Evolutionary conservation across 1,284 basidiomycete species (phyloP).

Genomic region (Ceratobasidium sp.): DNA sequence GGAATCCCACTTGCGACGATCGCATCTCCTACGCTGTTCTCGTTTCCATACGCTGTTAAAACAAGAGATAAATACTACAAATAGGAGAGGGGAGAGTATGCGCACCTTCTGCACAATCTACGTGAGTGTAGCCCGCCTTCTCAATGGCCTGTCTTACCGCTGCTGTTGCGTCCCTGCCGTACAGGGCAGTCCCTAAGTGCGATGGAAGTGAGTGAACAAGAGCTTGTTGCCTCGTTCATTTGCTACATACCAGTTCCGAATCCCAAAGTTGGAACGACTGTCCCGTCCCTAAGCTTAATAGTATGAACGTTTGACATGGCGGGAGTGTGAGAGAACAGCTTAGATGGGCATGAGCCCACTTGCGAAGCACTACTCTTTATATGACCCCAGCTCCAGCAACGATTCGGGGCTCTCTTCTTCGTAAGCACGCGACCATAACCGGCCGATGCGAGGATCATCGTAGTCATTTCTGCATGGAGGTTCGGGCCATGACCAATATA

Average conservation of each 20-base stretch:
- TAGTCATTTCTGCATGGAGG: neutral
- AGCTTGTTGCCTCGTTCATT: neutral
- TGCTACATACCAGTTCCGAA: slow-evolving; percentile 21
- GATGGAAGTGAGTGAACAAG: neutral
- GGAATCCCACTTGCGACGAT: slow-evolving; percentile 37
- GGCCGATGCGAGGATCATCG: neutral
- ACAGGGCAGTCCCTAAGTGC: slow-evolving; percentile 24
- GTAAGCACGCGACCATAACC: slow-evolving; percentile 14
- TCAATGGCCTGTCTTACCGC: slow-evolving; percentile 30
- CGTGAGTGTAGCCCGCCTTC: slow-evolving; percentile 40
- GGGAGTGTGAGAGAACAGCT: neutral
- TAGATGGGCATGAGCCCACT: neutral
- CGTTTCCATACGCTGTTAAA: slow-evolving; percentile 42
- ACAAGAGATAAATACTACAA: neutral
- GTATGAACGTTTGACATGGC: slow-evolving; percentile 33
- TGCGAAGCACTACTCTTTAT: slow-evolving; percentile 30
- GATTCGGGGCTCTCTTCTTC: slow-evolving; percentile 16
- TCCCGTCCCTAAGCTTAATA: slow-evolving; percentile 28
- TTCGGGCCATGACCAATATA: neutral
- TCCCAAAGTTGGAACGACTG: slow-evolving; percentile 25
- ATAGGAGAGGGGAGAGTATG: neutral
- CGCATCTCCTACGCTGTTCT: slow-evolving; percentile 41
- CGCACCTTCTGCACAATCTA: slow-evolving; percentile 44
- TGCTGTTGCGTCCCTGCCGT: slow-evolving; percentile 18
- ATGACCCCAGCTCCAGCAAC: neutral